These are phyloP conservation scores for Orbilia blumenaviensis DNA, from an alignment of 2,329 filamentous ascomycete genomes.

Conservation along the genomic window DNA sequence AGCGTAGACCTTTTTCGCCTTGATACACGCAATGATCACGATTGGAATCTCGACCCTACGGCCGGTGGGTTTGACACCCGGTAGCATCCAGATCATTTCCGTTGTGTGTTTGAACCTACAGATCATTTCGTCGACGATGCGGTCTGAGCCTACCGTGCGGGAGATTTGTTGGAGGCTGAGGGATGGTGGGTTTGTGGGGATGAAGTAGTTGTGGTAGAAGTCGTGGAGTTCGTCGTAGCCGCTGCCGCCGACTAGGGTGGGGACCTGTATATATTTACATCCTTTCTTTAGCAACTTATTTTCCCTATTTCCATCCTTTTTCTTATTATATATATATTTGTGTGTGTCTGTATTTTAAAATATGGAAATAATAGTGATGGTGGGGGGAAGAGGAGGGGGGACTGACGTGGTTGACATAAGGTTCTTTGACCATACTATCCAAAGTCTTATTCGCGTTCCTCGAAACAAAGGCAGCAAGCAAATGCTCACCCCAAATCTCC, in stretches of 20 bases:
- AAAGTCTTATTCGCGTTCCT: conserved; percentile 77
- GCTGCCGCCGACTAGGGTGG: conserved; percentile 71
- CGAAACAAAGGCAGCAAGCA: conserved; percentile 74
- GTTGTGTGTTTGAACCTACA: conserved; percentile 71
- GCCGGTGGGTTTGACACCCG: conserved; percentile 69
- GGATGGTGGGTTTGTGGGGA: conserved; percentile 76
- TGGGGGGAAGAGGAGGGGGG: not conserved
- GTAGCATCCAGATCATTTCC: conserved; percentile 73
- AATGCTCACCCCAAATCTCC: conserved; percentile 81
- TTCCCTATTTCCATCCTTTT: too few relatives aligned
- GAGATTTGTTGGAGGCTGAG: conserved; percentile 74
- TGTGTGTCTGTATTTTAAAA: too few relatives aligned
- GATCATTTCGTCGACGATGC: conserved; percentile 76
- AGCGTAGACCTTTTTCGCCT: conserved; percentile 74
- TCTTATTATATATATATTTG: too few relatives aligned
- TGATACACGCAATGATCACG: conserved; percentile 72
- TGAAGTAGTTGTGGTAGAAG: conserved; percentile 79
- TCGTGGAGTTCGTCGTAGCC: conserved; percentile 70
- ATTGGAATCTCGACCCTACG: conserved; percentile 70
- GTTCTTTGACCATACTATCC: conserved; percentile 81
- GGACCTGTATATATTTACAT: conserved; percentile 5
- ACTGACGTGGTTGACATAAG: conserved; percentile 73
- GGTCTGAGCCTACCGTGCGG: conserved; percentile 75
- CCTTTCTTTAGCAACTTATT: too few relatives aligned
- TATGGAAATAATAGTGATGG: too few relatives aligned